Base-by-base conservation (phyloP, 2,329 filamentous ascomycete genomes). In the Colletotrichum navitas region DNA sequence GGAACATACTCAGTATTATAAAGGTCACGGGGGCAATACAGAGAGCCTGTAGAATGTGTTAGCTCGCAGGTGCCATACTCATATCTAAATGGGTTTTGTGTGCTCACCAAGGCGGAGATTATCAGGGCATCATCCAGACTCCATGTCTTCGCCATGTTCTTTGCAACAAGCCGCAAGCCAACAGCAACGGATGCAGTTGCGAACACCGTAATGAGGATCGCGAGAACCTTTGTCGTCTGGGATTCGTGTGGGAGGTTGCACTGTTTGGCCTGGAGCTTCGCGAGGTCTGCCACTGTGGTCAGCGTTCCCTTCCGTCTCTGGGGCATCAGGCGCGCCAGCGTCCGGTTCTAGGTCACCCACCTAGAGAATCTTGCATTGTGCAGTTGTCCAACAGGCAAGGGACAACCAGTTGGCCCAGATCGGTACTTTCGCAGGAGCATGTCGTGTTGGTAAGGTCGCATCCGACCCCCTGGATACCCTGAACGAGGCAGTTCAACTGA, bases 291-390 rank as follows among this genome's bases (percentile, higher is more conserved):
- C 24, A 16, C 6, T 11, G 3, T 8, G 10, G 24, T 67, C 21
- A 66, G 49, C 34, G 12, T 11, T 47, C 16, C 24, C 21, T n/a
- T 45, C 24, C 21, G 10, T 47, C 45, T 24, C 18, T 16, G 21
- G 4, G 18, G 11, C 32, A 12, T 0, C 29, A 11, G 21, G 18
- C 21, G 2, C 24, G 39, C 14, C 60, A 34, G 16, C 3, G 8
- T 11, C 7, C 1, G 2, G 3, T 7, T 12, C 26, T 11, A 21
- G n/a, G 11, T 10, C 4, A 45, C 61, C 2, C 41, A 74, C 72
- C 72, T 14, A 74, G 34, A n/a, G 72, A 69, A 21, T 74, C 72
- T 21, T 74, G 69, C 72, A 72, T 72, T 5, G 72, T 74, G 36
- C 72, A 74, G 6, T 74, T 74, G 1, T 65, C 72, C 14, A 69